A percentile compares a stretch with the other conserved stretches of the same genome.
phyloP scores from a whole-genome alignment of 1,139 yeast species.

The Pichia kudriavzevii region DNA sequence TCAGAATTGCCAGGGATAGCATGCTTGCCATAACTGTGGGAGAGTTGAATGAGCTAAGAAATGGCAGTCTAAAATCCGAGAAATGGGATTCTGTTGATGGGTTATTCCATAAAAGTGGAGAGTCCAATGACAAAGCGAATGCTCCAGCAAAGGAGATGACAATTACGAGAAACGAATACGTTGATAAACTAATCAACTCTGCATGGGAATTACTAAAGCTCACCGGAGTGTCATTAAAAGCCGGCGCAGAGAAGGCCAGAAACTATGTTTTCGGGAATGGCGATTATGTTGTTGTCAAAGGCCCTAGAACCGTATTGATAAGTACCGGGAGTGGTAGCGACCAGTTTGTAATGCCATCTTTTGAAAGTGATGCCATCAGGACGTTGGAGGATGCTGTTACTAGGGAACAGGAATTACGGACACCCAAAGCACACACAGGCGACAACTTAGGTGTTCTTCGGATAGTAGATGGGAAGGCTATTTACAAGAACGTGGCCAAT shows the following conservation, averaged over 20 bases:
- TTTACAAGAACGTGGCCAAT: constrained; percentile 37
- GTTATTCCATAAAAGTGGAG: constrained; percentile 3
- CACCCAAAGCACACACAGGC: constrained; percentile 18
- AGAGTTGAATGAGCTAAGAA: constrained; percentile 33
- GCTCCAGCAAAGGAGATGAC: background rate
- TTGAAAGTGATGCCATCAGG: background rate
- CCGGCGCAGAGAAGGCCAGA: constrained; percentile 1
- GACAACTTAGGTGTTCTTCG: constrained; percentile 44
- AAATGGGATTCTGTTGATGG: constrained; percentile 12
- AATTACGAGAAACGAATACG: constrained; percentile 3
- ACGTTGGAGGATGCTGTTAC: constrained; percentile 21
- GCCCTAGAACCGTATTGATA: constrained; percentile 49
- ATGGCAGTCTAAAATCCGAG: constrained; percentile 8
- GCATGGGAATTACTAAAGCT: background rate
- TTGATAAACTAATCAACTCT: constrained; percentile 3
- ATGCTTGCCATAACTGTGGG: constrained; percentile 46
- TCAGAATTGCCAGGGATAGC: constrained; percentile 40
- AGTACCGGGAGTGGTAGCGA: constrained; percentile 32
- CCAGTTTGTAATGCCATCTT: constrained; percentile 10
- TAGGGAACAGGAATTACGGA: constrained; percentile 22
- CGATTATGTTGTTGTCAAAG: constrained; percentile 41
- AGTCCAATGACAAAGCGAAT: background rate
- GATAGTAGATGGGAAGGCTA: constrained; percentile 35
- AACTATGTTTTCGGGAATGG: constrained; percentile 26
- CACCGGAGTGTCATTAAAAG: background rate